Conservation (phyloP, 2,329 filamentous ascomycete genomes). For the Diaporthe sp. region DNA sequence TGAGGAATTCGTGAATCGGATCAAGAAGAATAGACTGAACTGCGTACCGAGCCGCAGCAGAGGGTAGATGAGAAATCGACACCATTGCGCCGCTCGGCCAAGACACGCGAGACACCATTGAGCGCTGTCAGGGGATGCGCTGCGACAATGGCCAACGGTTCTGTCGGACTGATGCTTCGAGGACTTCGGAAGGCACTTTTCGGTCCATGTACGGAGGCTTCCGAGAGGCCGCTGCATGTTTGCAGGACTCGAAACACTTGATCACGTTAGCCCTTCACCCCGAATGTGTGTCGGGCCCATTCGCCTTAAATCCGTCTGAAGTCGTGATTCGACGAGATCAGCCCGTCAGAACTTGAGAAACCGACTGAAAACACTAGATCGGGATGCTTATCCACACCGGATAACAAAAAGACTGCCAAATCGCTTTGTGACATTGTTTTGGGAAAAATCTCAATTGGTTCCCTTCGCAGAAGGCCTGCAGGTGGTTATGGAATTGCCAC, state of each 20-base stretch:
- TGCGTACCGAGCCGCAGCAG: not conserved
- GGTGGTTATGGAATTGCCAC: not conserved
- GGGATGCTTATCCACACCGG: constrained; percentile 1
- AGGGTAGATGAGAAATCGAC: constrained; percentile 1
- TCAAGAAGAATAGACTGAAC: not conserved
- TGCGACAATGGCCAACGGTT: constrained; percentile 1
- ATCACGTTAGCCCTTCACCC: constrained; percentile 20
- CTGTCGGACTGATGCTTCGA: not conserved
- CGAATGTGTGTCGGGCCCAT: constrained; percentile 17
- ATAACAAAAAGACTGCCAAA: not conserved
- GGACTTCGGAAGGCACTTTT: not conserved
- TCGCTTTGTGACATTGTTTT: constrained; percentile 16
- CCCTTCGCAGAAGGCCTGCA: not conserved
- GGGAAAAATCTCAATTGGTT: not conserved
- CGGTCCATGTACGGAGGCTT: constrained; percentile 1
- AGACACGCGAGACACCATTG: constrained; percentile 11
- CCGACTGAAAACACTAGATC: constrained; percentile 26
- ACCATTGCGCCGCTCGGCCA: constrained; percentile 3
- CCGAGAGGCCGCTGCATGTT: constrained; percentile 22
- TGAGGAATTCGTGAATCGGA: not conserved
- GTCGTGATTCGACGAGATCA: constrained; percentile 18
- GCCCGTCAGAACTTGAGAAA: constrained; percentile 32
- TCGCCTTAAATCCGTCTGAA: constrained; percentile 28
- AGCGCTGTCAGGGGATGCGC: constrained; percentile 18
- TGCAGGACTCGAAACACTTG: constrained; percentile 28